Evolutionary conservation across 371 early-diverging fungal genomes (phyloP), one percentile per base, ranked within the genome.

Genomic region (Rhizopus microsporus): DNA sequence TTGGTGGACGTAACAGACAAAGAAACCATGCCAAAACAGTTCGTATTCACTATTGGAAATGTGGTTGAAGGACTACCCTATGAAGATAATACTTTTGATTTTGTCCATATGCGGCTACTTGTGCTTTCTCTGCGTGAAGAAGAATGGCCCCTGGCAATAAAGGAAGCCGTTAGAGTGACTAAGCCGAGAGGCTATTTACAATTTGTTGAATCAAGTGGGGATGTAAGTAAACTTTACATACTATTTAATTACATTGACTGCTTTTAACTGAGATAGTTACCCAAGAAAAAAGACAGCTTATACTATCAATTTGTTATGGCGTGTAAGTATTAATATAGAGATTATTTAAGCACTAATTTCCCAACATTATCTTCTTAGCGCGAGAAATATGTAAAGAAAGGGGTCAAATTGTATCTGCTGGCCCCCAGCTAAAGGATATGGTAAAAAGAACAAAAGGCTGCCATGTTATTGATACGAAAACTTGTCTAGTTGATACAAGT

Each of bases 1-100:
- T 43, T 68, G 2, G 23, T 63, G 7, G 60, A 66, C 7, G 51
- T 58, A 23, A 32, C 35, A 15, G 16, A 54, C 10, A 32, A 35
- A 7, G 17, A 48, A 5, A 13, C 40, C 9, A n/a, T n/a, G 39
- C 37, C 38, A 7, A 4, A 13, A 3, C 38, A 37, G 13, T 37
- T 53, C 33, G n/a, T 31, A 7, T 53, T 59, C 3, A 5, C 17
- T 29, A 4, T 59, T 13, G 59, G 53, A 40, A 59, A 59, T 35
- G 6, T 52, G 2, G 7, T 29, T 3, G 54, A 59, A 7, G 31
- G 54, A 7, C 33, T 59, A 8, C 39, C 30, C 3, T 59, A 33
- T 15, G 39, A 57, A 4, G 45, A 59, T 46, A 53, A 52, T 16
- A 33, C 38, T 0, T 59, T 59, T 40, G 59, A 59, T 33, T 8